phyloP scores from a whole-genome alignment of 768 basidiomycete genomes.

The Candolleomyces eurysporus region DNA sequence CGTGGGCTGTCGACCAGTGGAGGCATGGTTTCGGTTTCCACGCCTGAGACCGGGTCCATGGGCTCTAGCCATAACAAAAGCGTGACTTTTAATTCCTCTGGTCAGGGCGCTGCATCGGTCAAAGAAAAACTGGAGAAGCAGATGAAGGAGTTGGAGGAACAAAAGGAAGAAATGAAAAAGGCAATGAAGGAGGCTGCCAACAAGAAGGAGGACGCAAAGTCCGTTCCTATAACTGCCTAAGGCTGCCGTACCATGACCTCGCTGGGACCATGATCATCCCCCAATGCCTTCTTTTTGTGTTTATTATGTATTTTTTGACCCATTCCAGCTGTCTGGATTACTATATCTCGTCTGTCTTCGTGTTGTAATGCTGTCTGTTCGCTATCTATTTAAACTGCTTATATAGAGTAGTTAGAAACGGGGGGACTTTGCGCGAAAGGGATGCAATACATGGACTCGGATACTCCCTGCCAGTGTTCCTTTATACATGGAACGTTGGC shows the following conservation, averaged over 20 bases:
- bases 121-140: conserved; percentile 15
- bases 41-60: conserved; percentile 67
- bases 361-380: no score
- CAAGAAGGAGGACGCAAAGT: conserved; percentile 46
- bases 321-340: no score
- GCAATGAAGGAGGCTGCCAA: conserved; percentile 59
- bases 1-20: conserved; percentile 64
- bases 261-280: no score
- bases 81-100: conserved; percentile 47
- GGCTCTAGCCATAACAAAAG: conserved; percentile 67
- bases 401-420: no score
- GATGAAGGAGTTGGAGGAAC: conserved; percentile 44
- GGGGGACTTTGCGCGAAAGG: no score
- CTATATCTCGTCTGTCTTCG: no score
- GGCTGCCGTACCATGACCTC: not conserved
- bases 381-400: no score
- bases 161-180: conserved; percentile 65
- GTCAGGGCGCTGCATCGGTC: conserved; percentile 30
- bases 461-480: no score
- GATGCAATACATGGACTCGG: no score
- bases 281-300: no score
- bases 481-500: no score
- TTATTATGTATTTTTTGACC: no score
- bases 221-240: not conserved
- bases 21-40: conserved; percentile 58